These are phyloP conservation scores for Alternaria infectoria DNA, from an alignment of 2,329 filamentous ascomycete species.

Conservation along the genomic window DNA sequence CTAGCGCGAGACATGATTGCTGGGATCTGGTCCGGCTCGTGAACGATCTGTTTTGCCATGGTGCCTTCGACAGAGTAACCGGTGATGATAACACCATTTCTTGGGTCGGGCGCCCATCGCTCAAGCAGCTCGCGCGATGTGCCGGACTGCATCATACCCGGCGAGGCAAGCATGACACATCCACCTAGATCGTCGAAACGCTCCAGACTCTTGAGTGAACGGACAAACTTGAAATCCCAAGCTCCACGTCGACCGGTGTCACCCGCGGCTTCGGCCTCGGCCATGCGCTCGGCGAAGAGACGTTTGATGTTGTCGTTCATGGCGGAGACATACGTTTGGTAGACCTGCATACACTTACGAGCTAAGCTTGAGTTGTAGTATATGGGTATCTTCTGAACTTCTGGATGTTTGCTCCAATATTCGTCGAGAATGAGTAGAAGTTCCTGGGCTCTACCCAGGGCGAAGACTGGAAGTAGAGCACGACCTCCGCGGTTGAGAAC, in stretches of 20 bases:
- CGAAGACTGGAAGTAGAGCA: conserved; percentile 94
- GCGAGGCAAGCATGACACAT: conserved; percentile 96
- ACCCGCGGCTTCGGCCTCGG: conserved; percentile 82
- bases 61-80: conserved; percentile 98
- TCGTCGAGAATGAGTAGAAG: conserved; percentile 93
- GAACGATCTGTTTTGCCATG: conserved; percentile 95
- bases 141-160: conserved; percentile 97
- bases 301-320: conserved; percentile 99
- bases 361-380: conserved; percentile 97
- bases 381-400: conserved; percentile 89
- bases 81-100: conserved; percentile 98
- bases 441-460: conserved; percentile 91
- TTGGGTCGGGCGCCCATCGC: conserved; percentile 92
- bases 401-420: conserved; percentile 89
- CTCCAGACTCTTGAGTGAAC: conserved; percentile 89
- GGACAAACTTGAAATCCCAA: conserved; percentile 96
- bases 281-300: conserved; percentile 90
- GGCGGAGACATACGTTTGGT: conserved; percentile 95
- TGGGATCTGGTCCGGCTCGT: conserved; percentile 92
- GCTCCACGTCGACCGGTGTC: conserved; percentile 79
- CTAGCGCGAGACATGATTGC: conserved; percentile 76
- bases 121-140: conserved; percentile 92
- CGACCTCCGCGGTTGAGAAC: conserved; percentile 91
- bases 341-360: conserved; percentile 96
- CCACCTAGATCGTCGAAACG: conserved; percentile 94